Evolutionary conservation across 1,139 yeast species (phyloP).

Genomic region (Kurtzmaniella quercitrusa): DNA sequence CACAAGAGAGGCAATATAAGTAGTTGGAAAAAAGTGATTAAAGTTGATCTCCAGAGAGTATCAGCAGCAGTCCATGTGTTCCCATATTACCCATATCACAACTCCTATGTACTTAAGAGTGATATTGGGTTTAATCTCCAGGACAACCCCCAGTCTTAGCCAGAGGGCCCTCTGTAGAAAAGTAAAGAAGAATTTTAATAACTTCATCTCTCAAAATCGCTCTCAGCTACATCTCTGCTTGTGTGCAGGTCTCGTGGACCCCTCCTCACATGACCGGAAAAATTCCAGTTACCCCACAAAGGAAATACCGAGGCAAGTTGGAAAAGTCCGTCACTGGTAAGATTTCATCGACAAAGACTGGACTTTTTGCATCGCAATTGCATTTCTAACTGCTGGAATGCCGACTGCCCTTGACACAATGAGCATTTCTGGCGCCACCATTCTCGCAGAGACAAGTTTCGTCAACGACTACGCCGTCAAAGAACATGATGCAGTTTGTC

Average conservation of each 20-base stretch:
- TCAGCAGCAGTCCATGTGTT: not conserved
- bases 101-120: not conserved
- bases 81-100: not conserved
- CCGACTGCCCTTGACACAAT: conserved; percentile 1
- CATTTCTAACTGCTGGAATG: not conserved
- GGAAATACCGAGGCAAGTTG: not conserved
- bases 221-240: not conserved
- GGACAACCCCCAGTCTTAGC: no score
- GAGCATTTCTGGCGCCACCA: conserved; percentile 14
- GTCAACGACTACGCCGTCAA: conserved; percentile 27
- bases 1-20: conserved; percentile 1
- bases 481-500: conserved; percentile 25
- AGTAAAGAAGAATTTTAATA: no score
- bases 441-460: conserved; percentile 28
- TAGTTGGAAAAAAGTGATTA: not conserved
- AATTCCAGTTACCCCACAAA: not conserved
- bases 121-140: no score
- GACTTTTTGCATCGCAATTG: not conserved
- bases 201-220: no score
- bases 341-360: not conserved
- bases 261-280: not conserved
- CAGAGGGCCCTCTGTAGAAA: no score
- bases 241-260: not conserved
- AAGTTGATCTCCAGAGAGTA: not conserved
- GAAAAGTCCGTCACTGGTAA: not conserved